Conservation (phyloP, 495 filamentous ascomycete genomes). For the Talaromyces wortmannii region DNA sequence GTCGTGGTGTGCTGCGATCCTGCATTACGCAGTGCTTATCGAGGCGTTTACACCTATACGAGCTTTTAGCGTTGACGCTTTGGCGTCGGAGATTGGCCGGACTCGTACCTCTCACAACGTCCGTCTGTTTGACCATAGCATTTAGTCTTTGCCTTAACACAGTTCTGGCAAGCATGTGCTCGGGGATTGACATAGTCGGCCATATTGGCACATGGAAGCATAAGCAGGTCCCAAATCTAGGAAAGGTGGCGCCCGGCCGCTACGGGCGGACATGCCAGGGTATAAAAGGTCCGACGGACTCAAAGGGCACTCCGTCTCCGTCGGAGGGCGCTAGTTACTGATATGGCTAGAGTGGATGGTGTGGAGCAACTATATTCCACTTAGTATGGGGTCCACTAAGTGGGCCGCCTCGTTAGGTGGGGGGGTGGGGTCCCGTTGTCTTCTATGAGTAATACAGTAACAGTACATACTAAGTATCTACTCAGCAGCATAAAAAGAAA, state of each 20-base stretch:
- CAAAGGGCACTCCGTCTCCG: slow-evolving; percentile 1
- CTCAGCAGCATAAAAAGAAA: no score
- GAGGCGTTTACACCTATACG: slow-evolving; percentile 4
- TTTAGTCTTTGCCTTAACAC: slow-evolving; percentile 3
- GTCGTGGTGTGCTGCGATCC: slow-evolving; percentile 4
- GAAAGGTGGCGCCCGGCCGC: neutral
- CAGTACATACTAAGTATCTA: no score
- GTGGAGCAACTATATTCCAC: no score
- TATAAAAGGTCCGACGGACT: slow-evolving; percentile 3
- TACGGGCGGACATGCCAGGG: neutral
- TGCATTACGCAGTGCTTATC: slow-evolving; percentile 4
- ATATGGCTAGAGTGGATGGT: neutral
- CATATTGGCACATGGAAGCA: neutral
- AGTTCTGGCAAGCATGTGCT: slow-evolving; percentile 3
- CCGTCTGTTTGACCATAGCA: neutral
- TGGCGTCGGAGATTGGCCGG: neutral
- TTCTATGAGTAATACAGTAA: no score
- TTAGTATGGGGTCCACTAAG: no score
- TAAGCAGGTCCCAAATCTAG: neutral
- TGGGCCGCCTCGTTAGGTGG: no score
- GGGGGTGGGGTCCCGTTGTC: no score
- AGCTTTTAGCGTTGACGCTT: neutral
- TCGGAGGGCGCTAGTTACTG: neutral
- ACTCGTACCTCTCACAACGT: slow-evolving; percentile 1
- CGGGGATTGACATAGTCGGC: slow-evolving; percentile 3